Evolutionary conservation across 208 protist genomes (phyloP).

Genomic region (Leishmania mexicana): DNA sequence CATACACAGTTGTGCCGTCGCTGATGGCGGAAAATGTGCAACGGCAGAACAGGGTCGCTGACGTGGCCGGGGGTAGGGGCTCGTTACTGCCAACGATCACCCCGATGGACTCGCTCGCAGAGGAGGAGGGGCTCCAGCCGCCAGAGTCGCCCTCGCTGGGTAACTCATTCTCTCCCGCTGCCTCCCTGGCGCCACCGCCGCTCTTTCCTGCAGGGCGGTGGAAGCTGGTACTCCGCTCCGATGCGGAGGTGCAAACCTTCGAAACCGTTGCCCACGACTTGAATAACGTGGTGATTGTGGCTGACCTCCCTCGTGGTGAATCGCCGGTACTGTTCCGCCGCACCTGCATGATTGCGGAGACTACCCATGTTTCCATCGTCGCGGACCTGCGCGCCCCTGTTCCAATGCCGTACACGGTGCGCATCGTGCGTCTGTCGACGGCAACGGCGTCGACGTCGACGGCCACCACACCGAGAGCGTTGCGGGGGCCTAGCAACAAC

Average conservation of each 20-base stretch:
- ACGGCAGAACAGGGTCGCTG: not conserved
- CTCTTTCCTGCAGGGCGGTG: constrained; percentile 53
- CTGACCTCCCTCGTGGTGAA: constrained; percentile 60
- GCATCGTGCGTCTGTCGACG: constrained; percentile 23
- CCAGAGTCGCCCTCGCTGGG: not conserved
- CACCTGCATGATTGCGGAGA: constrained; percentile 51
- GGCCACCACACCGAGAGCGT: not conserved
- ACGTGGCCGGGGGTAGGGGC: not conserved
- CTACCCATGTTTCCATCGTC: constrained; percentile 58
- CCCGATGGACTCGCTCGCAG: not conserved
- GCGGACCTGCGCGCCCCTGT: constrained; percentile 39
- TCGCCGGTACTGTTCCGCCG: constrained; percentile 62
- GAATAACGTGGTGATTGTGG: constrained; percentile 40
- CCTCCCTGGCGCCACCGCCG: not conserved
- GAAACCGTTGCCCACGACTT: constrained; percentile 47
- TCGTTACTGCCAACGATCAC: not conserved
- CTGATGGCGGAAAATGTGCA: not conserved
- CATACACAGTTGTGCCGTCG: constrained; percentile 49
- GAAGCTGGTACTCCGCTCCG: constrained; percentile 62
- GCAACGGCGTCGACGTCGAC: not conserved
- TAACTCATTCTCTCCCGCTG: not conserved
- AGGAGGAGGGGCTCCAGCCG: not conserved
- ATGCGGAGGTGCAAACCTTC: constrained; percentile 55
- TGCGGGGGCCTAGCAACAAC: not conserved
- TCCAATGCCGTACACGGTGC: constrained; percentile 58